A percentile compares a stretch with the other conserved stretches of the same genome.
phyloP scores from a whole-genome alignment of 371 early-diverging fungal species.

The Ecytonucleospora hepatopenaei region DNA sequence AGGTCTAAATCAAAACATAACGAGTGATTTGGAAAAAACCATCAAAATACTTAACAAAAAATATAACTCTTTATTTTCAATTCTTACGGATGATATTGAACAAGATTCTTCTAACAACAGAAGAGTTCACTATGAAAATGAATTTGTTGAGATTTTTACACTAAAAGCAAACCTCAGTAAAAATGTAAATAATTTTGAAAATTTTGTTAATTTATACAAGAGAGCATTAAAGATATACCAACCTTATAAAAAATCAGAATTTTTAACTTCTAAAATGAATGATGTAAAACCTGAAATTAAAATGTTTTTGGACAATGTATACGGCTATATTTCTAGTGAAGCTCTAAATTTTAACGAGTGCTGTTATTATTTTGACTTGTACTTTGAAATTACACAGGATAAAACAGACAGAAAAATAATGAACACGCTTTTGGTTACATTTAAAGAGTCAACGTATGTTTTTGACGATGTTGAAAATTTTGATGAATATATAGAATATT shows the following conservation, averaged over 20 bases:
- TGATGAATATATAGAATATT: constrained; percentile 4
- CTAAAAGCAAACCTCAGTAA: constrained; percentile 18
- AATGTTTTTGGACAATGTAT: constrained; percentile 37
- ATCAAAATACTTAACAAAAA: constrained; percentile 27
- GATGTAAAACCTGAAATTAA: constrained; percentile 22
- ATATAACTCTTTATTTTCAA: constrained; percentile 11
- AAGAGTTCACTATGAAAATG: constrained; percentile 21
- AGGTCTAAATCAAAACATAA: constrained; percentile 26
- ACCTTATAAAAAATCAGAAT: constrained; percentile 19
- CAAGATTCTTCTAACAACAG: constrained; percentile 4
- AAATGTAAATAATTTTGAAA: constrained; percentile 24
- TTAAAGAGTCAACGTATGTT: constrained; percentile 25
- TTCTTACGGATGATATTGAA: constrained; percentile 9
- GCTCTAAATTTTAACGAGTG: constrained; percentile 26
- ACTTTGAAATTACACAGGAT: constrained; percentile 32
- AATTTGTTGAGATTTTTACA: constrained; percentile 28
- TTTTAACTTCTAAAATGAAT: constrained; percentile 9
- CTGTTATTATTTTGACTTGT: constrained; percentile 42
- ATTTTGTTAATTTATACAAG: constrained; percentile 45
- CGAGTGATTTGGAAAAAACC: constrained; percentile 18
- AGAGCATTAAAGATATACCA: constrained; percentile 17
- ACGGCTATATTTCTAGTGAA: constrained; percentile 24
- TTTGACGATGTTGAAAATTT: constrained; percentile 1
- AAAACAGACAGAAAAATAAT: constrained; percentile 42
- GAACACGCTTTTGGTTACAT: constrained; percentile 43